Conservation (phyloP, 108 stramenopile genomes). For the Cyclotella cryptica region DNA sequence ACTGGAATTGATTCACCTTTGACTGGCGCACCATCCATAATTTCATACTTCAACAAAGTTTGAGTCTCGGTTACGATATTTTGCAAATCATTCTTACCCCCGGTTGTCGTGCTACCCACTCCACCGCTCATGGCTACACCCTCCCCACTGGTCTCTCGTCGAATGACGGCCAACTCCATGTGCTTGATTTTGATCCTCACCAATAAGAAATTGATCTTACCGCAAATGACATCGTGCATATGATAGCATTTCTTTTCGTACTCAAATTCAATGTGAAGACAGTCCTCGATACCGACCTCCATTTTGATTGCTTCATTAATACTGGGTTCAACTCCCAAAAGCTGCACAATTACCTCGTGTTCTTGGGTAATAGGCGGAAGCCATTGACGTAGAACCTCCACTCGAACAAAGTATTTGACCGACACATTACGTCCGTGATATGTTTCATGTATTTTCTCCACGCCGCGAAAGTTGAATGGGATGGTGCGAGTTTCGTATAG, state of each 20-base stretch:
- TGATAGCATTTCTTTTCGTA: constrained; percentile 94
- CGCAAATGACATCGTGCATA: constrained; percentile 94
- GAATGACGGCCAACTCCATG: constrained; percentile 98
- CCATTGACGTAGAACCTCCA: constrained; percentile 90
- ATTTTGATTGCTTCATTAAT: constrained; percentile 93
- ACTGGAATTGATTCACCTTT: constrained; percentile 92
- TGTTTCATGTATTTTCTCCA: constrained; percentile 89
- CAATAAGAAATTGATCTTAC: constrained; percentile 97
- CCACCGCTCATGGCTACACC: constrained; percentile 69
- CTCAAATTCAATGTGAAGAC: constrained; percentile 99
- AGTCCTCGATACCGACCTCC: constrained; percentile 99
- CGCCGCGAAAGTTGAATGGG: constrained; percentile 90
- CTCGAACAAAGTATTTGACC: constrained; percentile 95
- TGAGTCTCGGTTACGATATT: constrained; percentile 96
- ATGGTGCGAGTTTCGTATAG: constrained; percentile 80
- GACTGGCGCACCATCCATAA: constrained; percentile 99
- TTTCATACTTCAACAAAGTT: constrained; percentile 97
- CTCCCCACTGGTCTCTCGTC: constrained; percentile 94
- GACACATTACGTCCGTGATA: constrained; percentile 96
- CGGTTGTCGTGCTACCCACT: constrained; percentile 13
- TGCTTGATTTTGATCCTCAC: constrained; percentile 99
- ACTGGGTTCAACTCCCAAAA: constrained; percentile 71
- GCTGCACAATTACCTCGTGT: constrained; percentile 93
- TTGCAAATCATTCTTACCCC: constrained; percentile 36
- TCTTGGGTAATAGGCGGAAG: constrained; percentile 85